Evolutionary conservation across 306 rosid species (phyloP).

Genomic region (Prinsepia uniflora): DNA sequence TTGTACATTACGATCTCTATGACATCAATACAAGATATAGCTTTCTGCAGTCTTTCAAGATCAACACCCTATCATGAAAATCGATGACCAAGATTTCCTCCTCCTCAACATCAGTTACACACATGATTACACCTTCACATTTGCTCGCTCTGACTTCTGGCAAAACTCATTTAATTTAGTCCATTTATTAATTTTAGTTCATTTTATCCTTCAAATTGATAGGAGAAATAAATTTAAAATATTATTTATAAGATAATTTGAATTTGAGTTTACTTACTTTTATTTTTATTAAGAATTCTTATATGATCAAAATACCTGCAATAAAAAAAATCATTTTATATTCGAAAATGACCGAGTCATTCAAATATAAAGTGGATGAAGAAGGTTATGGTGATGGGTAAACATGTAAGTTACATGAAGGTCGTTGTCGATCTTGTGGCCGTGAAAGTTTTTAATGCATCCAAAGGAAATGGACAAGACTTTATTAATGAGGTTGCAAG

Average conservation of each 20-base stretch:
- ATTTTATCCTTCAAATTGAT: too few relatives aligned
- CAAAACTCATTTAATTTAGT: conserved; percentile 1
- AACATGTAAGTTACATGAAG: conserved; percentile 23
- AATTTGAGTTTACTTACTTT: too few relatives aligned
- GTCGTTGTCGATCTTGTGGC: conserved; percentile 32
- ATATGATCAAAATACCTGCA: too few relatives aligned
- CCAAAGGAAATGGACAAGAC: conserved; percentile 36
- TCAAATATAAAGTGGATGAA: conserved; percentile 36
- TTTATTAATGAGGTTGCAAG: conserved; percentile 46
- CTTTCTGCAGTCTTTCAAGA: too few relatives aligned
- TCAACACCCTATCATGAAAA: not conserved
- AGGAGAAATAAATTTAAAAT: too few relatives aligned
- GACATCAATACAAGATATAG: too few relatives aligned
- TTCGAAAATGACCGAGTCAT: conserved; percentile 42
- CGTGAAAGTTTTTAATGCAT: conserved; percentile 35
- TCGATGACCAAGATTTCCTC: not conserved
- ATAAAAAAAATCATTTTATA: conserved; percentile 26
- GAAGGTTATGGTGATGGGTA: conserved; percentile 51
- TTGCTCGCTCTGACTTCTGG: conserved; percentile 10
- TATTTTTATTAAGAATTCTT: too few relatives aligned
- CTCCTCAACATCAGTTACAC: not conserved
- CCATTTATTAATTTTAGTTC: too few relatives aligned
- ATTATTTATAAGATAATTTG: too few relatives aligned
- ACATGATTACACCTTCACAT: conserved; percentile 3
- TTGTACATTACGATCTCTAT: too few relatives aligned